Percentiles rank a stretch among this genome's conserved stretches.
These are phyloP conservation scores for Mycosphaerella sp. DNA, from an alignment of 2,329 filamentous ascomycete species.

Conservation along the genomic window DNA sequence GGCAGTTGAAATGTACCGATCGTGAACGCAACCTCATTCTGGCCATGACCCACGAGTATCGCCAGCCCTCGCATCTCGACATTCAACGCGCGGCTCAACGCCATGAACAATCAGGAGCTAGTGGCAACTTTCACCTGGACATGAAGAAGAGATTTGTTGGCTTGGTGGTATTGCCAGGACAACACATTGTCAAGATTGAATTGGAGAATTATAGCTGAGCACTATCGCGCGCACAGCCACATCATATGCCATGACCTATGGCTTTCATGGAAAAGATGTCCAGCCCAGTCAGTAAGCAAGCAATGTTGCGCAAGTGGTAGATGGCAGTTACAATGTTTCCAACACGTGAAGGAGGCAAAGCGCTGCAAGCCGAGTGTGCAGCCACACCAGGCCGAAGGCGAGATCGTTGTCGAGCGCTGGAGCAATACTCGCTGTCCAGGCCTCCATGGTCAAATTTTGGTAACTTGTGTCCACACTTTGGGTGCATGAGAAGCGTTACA, in stretches of 20 bases:
- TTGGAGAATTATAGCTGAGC: slow-evolving; percentile 56
- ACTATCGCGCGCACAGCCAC: background rate
- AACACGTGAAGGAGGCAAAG: background rate
- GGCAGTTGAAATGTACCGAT: slow-evolving; percentile 91
- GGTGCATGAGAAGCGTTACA: too few relatives aligned
- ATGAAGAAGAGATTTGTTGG: slow-evolving; percentile 85
- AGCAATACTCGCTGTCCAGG: background rate
- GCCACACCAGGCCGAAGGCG: too few relatives aligned
- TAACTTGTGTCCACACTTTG: too few relatives aligned
- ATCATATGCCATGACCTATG: background rate
- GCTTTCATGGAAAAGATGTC: background rate
- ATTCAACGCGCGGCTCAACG: slow-evolving; percentile 36
- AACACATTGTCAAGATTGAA: slow-evolving; percentile 81
- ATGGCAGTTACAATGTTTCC: background rate
- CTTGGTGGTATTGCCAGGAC: slow-evolving; percentile 79
- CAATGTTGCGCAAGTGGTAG: background rate
- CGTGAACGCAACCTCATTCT: slow-evolving; percentile 79
- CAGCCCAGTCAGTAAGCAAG: background rate
- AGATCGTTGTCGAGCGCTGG: too few relatives aligned
- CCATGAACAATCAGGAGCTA: slow-evolving; percentile 28
- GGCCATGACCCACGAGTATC: slow-evolving; percentile 81
- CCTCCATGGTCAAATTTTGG: too few relatives aligned
- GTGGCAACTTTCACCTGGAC: slow-evolving; percentile 52
- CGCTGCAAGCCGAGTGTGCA: background rate
- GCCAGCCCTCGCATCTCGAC: slow-evolving; percentile 54